These are phyloP conservation scores for Telfairia occidentalis DNA, from an alignment of 331 rosid species.

Conservation along the genomic window DNA sequence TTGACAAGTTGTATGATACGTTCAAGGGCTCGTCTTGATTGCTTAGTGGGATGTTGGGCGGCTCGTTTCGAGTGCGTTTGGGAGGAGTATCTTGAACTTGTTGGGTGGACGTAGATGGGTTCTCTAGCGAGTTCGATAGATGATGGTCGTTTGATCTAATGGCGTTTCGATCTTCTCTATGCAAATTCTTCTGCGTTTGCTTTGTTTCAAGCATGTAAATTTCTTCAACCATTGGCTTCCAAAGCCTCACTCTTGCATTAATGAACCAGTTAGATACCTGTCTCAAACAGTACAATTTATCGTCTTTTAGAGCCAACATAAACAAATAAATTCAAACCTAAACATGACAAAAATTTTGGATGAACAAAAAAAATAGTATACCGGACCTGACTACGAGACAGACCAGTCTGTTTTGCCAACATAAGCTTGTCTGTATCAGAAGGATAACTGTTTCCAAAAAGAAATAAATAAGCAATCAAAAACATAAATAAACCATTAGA, in stretches of 20 bases:
- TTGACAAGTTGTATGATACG: constrained; percentile 30
- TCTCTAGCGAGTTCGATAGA: constrained; percentile 31
- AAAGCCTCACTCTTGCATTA: constrained; percentile 92
- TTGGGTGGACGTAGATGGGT: constrained; percentile 42
- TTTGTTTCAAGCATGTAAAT: constrained; percentile 76
- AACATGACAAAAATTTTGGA: neutral
- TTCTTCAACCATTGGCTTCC: constrained; percentile 99
- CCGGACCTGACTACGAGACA: constrained; percentile 83
- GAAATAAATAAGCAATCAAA: neutral
- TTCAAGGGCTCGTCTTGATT: constrained; percentile 29
- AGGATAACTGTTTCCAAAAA: constrained; percentile 52
- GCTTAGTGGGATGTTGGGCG: constrained; percentile 22
- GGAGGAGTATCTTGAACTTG: constrained; percentile 28
- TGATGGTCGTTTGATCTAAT: constrained; percentile 31
- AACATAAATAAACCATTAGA: neutral
- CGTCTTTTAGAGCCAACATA: neutral
- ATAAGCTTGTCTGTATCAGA: constrained; percentile 80
- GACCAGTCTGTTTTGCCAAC: constrained; percentile 95
- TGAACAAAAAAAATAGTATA: neutral
- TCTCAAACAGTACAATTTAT: neutral
- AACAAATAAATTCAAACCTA: neutral
- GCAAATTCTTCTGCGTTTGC: constrained; percentile 39
- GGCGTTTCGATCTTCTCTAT: constrained; percentile 33
- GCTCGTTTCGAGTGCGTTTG: constrained; percentile 36
- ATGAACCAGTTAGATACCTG: constrained; percentile 99